Percentiles rank a stretch among this genome's conserved stretches.
phyloP scores from a whole-genome alignment of 2,329 filamentous ascomycete species.

The Fonsecaea monophora region DNA sequence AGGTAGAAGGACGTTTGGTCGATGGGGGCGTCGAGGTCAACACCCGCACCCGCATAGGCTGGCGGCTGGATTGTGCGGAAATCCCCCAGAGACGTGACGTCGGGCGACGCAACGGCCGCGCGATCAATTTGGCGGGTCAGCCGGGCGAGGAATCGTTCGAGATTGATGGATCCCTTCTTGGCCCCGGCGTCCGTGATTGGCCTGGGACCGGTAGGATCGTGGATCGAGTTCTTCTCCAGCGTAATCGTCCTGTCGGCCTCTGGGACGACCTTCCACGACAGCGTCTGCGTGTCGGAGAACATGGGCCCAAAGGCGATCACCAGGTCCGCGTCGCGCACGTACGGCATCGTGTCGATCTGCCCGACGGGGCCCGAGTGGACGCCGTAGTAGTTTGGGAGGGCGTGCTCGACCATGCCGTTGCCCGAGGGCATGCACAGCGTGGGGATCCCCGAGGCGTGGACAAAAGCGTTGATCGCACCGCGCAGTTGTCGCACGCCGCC shows the following conservation, averaged over 20 bases:
- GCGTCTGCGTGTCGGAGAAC: slow-evolving; percentile 58
- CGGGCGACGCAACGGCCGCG: neutral
- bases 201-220: slow-evolving; percentile 60
- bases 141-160: slow-evolving; percentile 6
- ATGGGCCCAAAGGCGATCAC: slow-evolving; percentile 53
- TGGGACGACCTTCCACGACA: slow-evolving; percentile 80
- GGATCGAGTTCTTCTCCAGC: slow-evolving; percentile 75
- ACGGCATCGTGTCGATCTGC: slow-evolving; percentile 56
- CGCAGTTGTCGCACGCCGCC: slow-evolving; percentile 78
- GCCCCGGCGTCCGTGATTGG: slow-evolving; percentile 53
- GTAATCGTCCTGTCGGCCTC: slow-evolving; percentile 79
- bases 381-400: slow-evolving; percentile 76
- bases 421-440: slow-evolving; percentile 92
- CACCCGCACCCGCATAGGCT: slow-evolving; percentile 23
- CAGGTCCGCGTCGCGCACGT: slow-evolving; percentile 50
- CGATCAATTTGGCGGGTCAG: slow-evolving; percentile 17
- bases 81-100: slow-evolving; percentile 25
- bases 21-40: slow-evolving; percentile 48
- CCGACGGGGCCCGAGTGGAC: slow-evolving; percentile 84
- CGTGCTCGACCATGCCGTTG: slow-evolving; percentile 82
- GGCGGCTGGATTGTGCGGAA: slow-evolving; percentile 28
- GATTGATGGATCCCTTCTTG: slow-evolving; percentile 11
- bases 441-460: slow-evolving; percentile 76
- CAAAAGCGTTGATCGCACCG: slow-evolving; percentile 72
- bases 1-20: slow-evolving; percentile 72